phyloP scores from a whole-genome alignment of 2,329 filamentous ascomycete genomes.

The Pseudogymnoascus destructans region DNA sequence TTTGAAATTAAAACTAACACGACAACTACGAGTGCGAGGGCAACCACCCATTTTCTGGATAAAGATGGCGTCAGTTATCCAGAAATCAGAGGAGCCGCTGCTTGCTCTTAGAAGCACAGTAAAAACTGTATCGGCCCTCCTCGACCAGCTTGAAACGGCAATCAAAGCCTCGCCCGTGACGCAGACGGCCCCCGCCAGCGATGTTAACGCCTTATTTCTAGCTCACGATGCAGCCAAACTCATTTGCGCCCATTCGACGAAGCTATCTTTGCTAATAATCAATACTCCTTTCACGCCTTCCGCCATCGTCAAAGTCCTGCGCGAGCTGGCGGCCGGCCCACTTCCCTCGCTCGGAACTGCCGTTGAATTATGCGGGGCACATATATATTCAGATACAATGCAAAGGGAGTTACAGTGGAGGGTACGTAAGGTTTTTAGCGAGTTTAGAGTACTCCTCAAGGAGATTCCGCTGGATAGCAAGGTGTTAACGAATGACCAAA shows the following conservation, averaged over 20 bases:
- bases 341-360: conserved; percentile 63
- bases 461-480: conserved; percentile 48
- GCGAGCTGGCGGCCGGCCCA: conserved; percentile 58
- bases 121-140: conserved; percentile 16
- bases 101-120: conserved; percentile 15
- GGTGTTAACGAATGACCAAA: conserved; percentile 34
- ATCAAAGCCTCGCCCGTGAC: conserved; percentile 11
- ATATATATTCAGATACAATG: conserved; percentile 49
- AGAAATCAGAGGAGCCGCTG: conserved; percentile 1
- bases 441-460: conserved; percentile 46
- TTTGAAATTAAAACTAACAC: background rate
- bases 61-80: background rate
- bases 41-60: background rate
- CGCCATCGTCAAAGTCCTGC: conserved; percentile 57
- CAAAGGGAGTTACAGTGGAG: conserved; percentile 49
- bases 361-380: conserved; percentile 48
- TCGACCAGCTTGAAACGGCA: conserved; percentile 19
- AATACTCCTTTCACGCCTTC: conserved; percentile 76
- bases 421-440: conserved; percentile 45
- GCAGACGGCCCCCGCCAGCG: conserved; percentile 11
- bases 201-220: conserved; percentile 48
- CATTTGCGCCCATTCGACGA: conserved; percentile 72
- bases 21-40: conserved; percentile 2
- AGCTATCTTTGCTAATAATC: conserved; percentile 73
- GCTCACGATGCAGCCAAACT: conserved; percentile 59